Evolutionary conservation across 1,139 yeast genomes (phyloP).

Genomic region (Pichia inconspicua): DNA sequence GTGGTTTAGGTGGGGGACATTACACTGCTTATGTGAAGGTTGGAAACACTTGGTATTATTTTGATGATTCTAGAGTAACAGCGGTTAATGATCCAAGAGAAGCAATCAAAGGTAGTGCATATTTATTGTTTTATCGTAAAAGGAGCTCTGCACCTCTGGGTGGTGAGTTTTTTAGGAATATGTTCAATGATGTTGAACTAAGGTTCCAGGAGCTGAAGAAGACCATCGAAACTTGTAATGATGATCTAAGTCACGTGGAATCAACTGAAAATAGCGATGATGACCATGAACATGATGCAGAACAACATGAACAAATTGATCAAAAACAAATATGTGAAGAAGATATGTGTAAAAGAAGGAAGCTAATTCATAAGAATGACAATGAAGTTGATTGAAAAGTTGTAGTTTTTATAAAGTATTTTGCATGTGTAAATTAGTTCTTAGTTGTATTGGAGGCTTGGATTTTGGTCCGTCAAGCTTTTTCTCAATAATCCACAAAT

Average conservation of each 20-base stretch:
- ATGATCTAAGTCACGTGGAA: neutral
- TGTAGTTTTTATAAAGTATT: neutral
- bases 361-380: neutral
- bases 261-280: neutral
- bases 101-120: constrained; percentile 76
- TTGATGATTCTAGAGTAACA: constrained; percentile 76
- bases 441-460: too few species aligned
- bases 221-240: constrained; percentile 10
- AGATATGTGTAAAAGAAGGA: constrained; percentile 13
- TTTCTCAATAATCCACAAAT: too few species aligned
- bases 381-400: too few species aligned
- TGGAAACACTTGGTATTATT: constrained; percentile 77
- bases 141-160: constrained; percentile 31
- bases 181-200: constrained; percentile 17
- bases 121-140: constrained; percentile 73
- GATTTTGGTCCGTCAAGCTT: too few species aligned
- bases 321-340: neutral
- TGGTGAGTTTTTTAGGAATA: constrained; percentile 21
- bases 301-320: neutral
- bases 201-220: constrained; percentile 14
- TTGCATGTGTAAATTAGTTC: neutral
- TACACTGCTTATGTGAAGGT: constrained; percentile 87
- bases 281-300: neutral
- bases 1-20: constrained; percentile 97
- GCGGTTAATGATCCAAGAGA: constrained; percentile 48